Base-by-base conservation (phyloP, 2,329 filamentous ascomycete species). In the Dactylonectria estremocensis region DNA sequence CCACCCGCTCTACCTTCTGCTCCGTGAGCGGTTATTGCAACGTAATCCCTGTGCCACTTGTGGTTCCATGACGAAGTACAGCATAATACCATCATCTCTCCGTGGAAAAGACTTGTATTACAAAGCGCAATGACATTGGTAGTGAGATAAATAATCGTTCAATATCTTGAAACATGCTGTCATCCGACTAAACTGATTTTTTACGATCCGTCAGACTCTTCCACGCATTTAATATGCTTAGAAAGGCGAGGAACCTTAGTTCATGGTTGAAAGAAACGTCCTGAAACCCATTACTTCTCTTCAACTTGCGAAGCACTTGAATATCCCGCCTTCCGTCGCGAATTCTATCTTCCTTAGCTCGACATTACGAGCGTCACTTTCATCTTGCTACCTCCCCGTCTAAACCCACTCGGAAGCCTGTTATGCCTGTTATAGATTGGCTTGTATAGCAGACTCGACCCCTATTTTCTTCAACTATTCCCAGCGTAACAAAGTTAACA, bases 401-500 rank as follows among this genome's bases (percentile, higher is more conserved):
- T 40, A 8, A 40, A 40, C 35, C 4, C 35, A 40, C 35, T 40
- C 10, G 35, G 4, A 40, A 40, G 35, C 35, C 35, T 40, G 35
- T 40, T 40, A 40, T 40, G 35, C 35, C 35, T 40, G 35, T 40
- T 40, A 40, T 40, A 40, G 35, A 40, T 8, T 40, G 35, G 35
- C 35, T 40, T 40, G 35, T 40, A 40, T 49, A 14, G 45, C 20
- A 24, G 22, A n/a, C 22, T 58, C 40, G 10, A 58, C 55, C 55
- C 55, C 55, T 46, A 58, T 37, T 43, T 58, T 58, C 55, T 58
- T 58, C 55, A 58, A 48, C 55, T 58, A 22, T 58, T 40, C 35
- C 35, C 35, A 40, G 35, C 4, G 35, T 40, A 40, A 8, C 35
- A 40, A 40, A 13, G 54, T 58, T 33, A 58, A 37, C 55, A 58